Evolutionary conservation across 306 rosid genomes (phyloP).

Genomic region (Datisca glomerata): DNA sequence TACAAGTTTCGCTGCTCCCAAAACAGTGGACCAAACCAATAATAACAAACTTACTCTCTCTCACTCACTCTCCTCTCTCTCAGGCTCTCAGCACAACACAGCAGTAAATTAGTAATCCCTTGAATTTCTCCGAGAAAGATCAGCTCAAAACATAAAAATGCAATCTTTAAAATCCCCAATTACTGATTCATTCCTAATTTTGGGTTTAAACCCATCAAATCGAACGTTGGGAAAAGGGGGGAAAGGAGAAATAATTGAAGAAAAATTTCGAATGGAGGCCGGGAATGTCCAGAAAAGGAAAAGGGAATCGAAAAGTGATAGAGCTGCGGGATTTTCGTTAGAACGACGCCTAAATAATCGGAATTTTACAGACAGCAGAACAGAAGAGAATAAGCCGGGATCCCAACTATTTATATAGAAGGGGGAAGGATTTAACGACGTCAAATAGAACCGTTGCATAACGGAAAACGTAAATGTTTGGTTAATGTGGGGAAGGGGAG

Average conservation of each 20-base stretch:
- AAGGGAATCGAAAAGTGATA: slow-evolving; percentile 10
- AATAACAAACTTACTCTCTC: slow-evolving; percentile 2
- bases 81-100: too few relatives aligned
- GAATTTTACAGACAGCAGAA: slow-evolving; percentile 14
- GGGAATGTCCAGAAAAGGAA: slow-evolving; percentile 6
- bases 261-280: neutral
- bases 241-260: neutral
- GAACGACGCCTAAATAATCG: slow-evolving; percentile 10
- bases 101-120: slow-evolving; percentile 6
- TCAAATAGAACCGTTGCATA: slow-evolving; percentile 18
- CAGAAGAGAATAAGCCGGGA: slow-evolving; percentile 8
- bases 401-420: slow-evolving; percentile 38
- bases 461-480: slow-evolving; percentile 30
- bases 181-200: too few relatives aligned
- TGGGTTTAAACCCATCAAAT: too few relatives aligned
- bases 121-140: neutral
- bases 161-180: too few relatives aligned
- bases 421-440: slow-evolving; percentile 25
- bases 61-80: neutral
- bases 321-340: slow-evolving; percentile 13
- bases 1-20: too few relatives aligned
- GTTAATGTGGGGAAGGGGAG: too few relatives aligned
- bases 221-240: neutral
- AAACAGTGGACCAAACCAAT: too few relatives aligned
- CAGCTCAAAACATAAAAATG: neutral